phyloP scores from a whole-genome alignment of 495 filamentous ascomycete genomes.

The Staphylotrichum tortipilum region DNA sequence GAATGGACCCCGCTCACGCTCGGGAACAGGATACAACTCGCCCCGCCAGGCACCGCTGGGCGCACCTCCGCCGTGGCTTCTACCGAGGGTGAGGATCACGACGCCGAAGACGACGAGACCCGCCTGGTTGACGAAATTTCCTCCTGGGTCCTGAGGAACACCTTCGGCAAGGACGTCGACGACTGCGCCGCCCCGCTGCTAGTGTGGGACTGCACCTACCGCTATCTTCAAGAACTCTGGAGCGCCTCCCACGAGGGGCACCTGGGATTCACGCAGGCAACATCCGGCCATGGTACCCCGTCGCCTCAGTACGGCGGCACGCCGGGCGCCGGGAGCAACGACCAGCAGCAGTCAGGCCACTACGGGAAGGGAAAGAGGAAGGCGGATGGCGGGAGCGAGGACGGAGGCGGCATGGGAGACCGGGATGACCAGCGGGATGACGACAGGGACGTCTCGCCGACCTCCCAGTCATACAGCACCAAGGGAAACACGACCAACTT shows the following conservation, averaged over 20 bases:
- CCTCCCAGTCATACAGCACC: slow-evolving; percentile 7
- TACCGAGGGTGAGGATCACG: slow-evolving; percentile 8
- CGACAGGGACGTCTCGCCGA: slow-evolving; percentile 8
- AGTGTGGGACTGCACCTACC: slow-evolving; percentile 23
- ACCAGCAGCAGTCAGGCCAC: slow-evolving; percentile 6
- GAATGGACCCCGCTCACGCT: neutral
- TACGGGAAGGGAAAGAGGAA: slow-evolving; percentile 23
- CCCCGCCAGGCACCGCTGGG: neutral
- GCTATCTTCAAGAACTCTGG: slow-evolving; percentile 22
- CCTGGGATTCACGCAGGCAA: slow-evolving; percentile 8
- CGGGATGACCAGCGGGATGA: slow-evolving; percentile 13
- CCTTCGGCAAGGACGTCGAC: slow-evolving; percentile 23
- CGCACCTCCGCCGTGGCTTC: slow-evolving; percentile 2
- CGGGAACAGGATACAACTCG: slow-evolving; percentile 3
- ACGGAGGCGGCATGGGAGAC: slow-evolving; percentile 12
- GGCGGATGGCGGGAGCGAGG: slow-evolving; percentile 21
- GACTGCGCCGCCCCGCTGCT: slow-evolving; percentile 24
- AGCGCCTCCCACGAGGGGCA: slow-evolving; percentile 12
- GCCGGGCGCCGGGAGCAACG: neutral
- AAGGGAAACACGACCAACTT: slow-evolving; percentile 15
- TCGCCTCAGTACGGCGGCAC: slow-evolving; percentile 8
- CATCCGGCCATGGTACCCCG: slow-evolving; percentile 13
- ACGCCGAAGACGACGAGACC: slow-evolving; percentile 13
- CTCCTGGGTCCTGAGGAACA: slow-evolving; percentile 21
- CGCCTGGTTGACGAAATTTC: slow-evolving; percentile 21